A percentile compares a stretch with the other conserved stretches of the same genome.
Evolutionary conservation across 805 yeast species (phyloP).

Genomic region (Wickerhamiella allomyrinae): DNA sequence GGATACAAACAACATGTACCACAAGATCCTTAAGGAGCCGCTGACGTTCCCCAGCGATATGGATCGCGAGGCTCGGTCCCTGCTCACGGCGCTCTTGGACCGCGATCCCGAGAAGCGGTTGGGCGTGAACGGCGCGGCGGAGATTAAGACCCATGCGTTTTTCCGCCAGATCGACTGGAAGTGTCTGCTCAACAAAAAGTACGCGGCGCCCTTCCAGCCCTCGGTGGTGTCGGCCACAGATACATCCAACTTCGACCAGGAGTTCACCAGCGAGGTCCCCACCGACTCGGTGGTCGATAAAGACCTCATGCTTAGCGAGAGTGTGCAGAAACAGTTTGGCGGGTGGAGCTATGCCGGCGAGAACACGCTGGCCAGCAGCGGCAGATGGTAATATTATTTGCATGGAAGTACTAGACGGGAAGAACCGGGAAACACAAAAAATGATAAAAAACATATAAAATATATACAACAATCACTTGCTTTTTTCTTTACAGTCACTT

Average conservation of each 20-base stretch:
- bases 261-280: constrained; percentile 82
- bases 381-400: constrained; percentile 17
- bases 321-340: constrained; percentile 95
- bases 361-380: constrained; percentile 22
- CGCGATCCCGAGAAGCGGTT: constrained; percentile 76
- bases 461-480: no score
- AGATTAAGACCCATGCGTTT: constrained; percentile 71
- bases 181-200: constrained; percentile 67
- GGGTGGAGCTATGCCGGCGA: constrained; percentile 77
- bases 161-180: constrained; percentile 85
- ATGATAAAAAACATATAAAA: not conserved
- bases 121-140: constrained; percentile 67
- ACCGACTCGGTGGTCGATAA: constrained; percentile 92
- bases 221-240: constrained; percentile 73
- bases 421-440: not conserved
- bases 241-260: constrained; percentile 81
- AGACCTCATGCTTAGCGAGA: constrained; percentile 56
- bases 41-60: constrained; percentile 77
- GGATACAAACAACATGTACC: constrained; percentile 83
- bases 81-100: constrained; percentile 57
- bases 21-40: constrained; percentile 81
- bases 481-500: no score
- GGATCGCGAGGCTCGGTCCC: constrained; percentile 72
- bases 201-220: constrained; percentile 92
- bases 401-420: not conserved